phyloP scores from a whole-genome alignment of 2,329 filamentous ascomycete species.

The Leptosphaerulina australis region DNA sequence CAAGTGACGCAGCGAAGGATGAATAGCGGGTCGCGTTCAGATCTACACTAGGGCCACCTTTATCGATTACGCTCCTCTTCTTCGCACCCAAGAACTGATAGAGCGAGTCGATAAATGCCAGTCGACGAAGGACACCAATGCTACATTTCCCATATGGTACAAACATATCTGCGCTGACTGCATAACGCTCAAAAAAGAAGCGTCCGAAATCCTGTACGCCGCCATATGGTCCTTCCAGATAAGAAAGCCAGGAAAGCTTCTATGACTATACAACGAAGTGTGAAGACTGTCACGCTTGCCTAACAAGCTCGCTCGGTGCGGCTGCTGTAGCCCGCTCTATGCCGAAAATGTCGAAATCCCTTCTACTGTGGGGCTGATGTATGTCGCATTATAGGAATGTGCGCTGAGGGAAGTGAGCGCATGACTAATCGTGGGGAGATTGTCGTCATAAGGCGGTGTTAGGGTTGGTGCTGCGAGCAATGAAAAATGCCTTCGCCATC shows the following conservation, averaged over 20 bases:
- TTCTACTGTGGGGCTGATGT: conserved; percentile 19
- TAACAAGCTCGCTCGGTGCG: conserved; percentile 23
- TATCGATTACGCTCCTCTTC: conserved; percentile 44
- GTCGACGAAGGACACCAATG: conserved; percentile 20
- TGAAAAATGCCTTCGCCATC: conserved; percentile 72
- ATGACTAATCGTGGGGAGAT: not conserved
- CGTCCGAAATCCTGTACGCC: conserved; percentile 35
- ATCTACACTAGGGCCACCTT: conserved; percentile 27
- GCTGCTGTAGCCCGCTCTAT: conserved; percentile 18
- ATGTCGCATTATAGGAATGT: conserved; percentile 19
- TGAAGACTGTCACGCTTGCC: conserved; percentile 25
- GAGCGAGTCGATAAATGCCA: conserved; percentile 6
- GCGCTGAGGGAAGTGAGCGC: conserved; percentile 9
- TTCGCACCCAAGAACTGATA: not conserved
- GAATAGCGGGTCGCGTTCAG: conserved; percentile 26
- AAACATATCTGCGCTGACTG: conserved; percentile 33
- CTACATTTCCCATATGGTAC: conserved; percentile 40
- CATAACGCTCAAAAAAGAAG: conserved; percentile 33
- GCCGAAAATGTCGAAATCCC: conserved; percentile 23
- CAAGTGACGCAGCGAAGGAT: conserved; percentile 15
- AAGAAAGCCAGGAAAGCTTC: conserved; percentile 30
- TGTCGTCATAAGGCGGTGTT: conserved; percentile 31
- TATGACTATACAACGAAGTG: conserved; percentile 38
- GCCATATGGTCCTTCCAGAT: conserved; percentile 32
- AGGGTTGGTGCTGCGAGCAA: conserved; percentile 48